phyloP scores from a whole-genome alignment of 495 filamentous ascomycete genomes.

The Penicillium coprophilum region DNA sequence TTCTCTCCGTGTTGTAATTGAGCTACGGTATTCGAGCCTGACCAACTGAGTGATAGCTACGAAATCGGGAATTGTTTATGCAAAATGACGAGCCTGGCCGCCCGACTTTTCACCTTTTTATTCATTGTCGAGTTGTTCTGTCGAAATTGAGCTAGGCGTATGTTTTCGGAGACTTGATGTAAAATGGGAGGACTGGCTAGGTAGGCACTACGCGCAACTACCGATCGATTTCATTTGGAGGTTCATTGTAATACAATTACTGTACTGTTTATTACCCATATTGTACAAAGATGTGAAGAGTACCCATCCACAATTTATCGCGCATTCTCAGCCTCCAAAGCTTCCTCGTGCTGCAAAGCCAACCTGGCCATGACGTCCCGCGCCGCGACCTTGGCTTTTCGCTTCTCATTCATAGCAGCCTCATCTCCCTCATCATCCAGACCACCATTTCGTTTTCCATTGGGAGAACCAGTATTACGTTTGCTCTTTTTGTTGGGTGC shows the following conservation, averaged over 20 bases:
- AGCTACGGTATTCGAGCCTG: no score
- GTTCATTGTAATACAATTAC: neutral
- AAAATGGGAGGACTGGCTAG: neutral
- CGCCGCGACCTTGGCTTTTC: constrained; percentile 39
- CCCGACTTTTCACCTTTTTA: no score
- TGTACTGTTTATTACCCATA: neutral
- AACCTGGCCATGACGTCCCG: constrained; percentile 40
- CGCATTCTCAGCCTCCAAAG: constrained; percentile 39
- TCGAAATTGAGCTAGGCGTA: no score
- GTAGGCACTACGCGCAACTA: neutral
- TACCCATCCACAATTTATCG: constrained; percentile 13
- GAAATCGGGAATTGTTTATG: no score
- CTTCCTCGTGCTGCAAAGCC: constrained; percentile 48
- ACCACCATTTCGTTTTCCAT: neutral
- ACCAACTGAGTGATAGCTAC: no score
- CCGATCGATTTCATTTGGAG: neutral
- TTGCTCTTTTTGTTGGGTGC: constrained; percentile 12
- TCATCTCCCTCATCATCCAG: constrained; percentile 7
- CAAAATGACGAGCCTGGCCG: no score
- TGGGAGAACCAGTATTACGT: constrained; percentile 7
- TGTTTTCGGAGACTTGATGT: no score
- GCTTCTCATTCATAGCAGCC: constrained; percentile 27
- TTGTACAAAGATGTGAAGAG: constrained; percentile 1
- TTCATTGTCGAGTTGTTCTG: no score
- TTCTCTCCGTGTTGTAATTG: no score